Conservation (phyloP, 306 rosid genomes). For the Quercus dentata region DNA sequence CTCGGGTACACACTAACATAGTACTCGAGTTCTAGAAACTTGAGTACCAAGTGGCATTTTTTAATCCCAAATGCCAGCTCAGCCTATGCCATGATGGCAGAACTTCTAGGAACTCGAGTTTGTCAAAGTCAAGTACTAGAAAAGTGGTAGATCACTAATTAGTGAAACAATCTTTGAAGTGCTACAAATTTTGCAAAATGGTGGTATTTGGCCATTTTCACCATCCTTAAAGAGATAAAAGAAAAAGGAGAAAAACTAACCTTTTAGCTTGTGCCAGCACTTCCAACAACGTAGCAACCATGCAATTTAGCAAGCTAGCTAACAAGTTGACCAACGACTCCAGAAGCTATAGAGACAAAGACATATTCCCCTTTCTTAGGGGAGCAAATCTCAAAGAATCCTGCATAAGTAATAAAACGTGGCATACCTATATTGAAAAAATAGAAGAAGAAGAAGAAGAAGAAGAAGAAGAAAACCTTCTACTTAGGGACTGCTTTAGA, state of each 20-base stretch:
- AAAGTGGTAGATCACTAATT: too few relatives aligned
- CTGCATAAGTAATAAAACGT: conserved; percentile 29
- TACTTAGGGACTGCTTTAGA: neutral
- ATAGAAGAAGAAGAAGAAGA: too few relatives aligned
- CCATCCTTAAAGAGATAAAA: neutral
- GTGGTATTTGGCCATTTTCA: too few relatives aligned
- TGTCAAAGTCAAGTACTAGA: too few relatives aligned
- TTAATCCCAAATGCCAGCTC: too few relatives aligned
- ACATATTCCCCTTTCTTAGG: conserved; percentile 53
- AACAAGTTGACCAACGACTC: conserved; percentile 56
- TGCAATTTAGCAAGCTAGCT: conserved; percentile 50
- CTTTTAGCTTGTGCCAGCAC: conserved; percentile 48
- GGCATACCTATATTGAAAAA: neutral
- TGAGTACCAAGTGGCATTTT: too few relatives aligned
- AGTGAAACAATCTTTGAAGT: too few relatives aligned
- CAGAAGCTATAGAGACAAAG: conserved; percentile 49
- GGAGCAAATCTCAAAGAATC: conserved; percentile 43
- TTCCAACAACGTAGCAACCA: conserved; percentile 67
- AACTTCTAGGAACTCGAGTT: too few relatives aligned
- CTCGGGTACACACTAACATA: too few relatives aligned
- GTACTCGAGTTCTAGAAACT: too few relatives aligned
- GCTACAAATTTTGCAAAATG: too few relatives aligned
- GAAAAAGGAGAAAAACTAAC: neutral
- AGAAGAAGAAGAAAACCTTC: neutral
- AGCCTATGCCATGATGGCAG: too few relatives aligned